Percentiles rank a stretch among this genome's conserved stretches.
Conservation (phyloP, 129 eudicot species). For the Artemisia tridentata region DNA sequence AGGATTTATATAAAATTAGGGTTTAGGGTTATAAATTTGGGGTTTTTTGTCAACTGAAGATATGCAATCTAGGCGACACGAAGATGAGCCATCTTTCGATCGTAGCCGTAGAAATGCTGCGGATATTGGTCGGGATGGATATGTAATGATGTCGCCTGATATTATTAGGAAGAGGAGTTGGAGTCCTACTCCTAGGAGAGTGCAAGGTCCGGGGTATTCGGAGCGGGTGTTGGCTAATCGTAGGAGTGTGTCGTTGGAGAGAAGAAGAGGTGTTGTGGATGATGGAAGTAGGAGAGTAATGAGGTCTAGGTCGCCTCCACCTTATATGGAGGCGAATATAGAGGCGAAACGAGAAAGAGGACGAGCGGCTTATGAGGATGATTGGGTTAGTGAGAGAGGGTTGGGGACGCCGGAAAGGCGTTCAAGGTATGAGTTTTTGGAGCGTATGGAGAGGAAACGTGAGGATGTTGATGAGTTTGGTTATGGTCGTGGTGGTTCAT, state of each 20-base stretch:
- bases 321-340: conserved; percentile 16
- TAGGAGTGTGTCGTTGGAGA: conserved; percentile 38
- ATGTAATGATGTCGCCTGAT: conserved; percentile 30
- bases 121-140: conserved; percentile 23
- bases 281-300: conserved; percentile 24
- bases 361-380: conserved; percentile 31
- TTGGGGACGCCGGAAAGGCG: conserved; percentile 24
- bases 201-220: conserved; percentile 18
- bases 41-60: conserved; percentile 21
- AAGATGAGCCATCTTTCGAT: conserved; percentile 27
- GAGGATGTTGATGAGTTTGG: conserved; percentile 31
- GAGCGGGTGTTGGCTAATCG: conserved; percentile 20
- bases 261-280: conserved; percentile 28
- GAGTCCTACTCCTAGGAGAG: conserved; percentile 30
- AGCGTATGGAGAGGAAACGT: conserved; percentile 28
- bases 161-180: conserved; percentile 28
- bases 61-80: conserved; percentile 47
- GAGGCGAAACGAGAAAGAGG: conserved; percentile 24
- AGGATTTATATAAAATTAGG: neutral
- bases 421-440: conserved; percentile 30
- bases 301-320: conserved; percentile 38
- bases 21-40: conserved; percentile 27
- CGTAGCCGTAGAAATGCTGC: conserved; percentile 30
- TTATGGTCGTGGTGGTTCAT: conserved; percentile 25
- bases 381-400: conserved; percentile 32